Conservation (phyloP, 495 filamentous ascomycete genomes). For the Aspergillus saccharolyticus region DNA sequence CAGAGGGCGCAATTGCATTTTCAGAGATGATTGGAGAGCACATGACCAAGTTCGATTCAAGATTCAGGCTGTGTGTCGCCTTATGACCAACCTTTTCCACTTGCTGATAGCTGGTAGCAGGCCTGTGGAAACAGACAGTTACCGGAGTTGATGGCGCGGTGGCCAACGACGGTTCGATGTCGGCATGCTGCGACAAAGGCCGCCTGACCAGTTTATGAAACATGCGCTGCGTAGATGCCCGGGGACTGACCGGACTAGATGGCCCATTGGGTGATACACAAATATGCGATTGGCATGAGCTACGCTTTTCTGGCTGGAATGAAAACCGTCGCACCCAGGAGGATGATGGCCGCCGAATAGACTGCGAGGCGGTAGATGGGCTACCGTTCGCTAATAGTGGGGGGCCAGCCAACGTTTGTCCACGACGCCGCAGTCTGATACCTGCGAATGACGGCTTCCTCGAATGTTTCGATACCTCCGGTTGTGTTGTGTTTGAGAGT, state of each 20-base stretch:
- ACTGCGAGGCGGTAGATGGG: slow-evolving; percentile 30
- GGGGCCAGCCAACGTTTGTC: slow-evolving; percentile 37
- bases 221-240: slow-evolving; percentile 41
- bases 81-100: slow-evolving; percentile 62
- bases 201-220: slow-evolving; percentile 92
- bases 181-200: slow-evolving; percentile 55
- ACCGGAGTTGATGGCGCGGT: slow-evolving; percentile 42
- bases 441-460: slow-evolving; percentile 52
- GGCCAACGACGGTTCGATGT: slow-evolving; percentile 28
- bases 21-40: slow-evolving; percentile 17
- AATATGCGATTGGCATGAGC: slow-evolving; percentile 60
- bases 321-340: slow-evolving; percentile 79
- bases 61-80: slow-evolving; percentile 28
- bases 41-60: slow-evolving; percentile 23
- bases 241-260: slow-evolving; percentile 56
- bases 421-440: slow-evolving; percentile 37
- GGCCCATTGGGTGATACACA: slow-evolving; percentile 69
- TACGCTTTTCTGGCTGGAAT: slow-evolving; percentile 65
- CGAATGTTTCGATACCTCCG: slow-evolving; percentile 18
- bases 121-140: slow-evolving; percentile 57
- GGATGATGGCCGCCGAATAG: slow-evolving; percentile 46
- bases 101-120: slow-evolving; percentile 83
- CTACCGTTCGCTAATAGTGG: slow-evolving; percentile 28
- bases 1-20: slow-evolving; percentile 10
- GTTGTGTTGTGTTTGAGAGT: slow-evolving; percentile 4